Base-by-base conservation (phyloP, 495 filamentous ascomycete species). In the Neurospora cerealis region DNA sequence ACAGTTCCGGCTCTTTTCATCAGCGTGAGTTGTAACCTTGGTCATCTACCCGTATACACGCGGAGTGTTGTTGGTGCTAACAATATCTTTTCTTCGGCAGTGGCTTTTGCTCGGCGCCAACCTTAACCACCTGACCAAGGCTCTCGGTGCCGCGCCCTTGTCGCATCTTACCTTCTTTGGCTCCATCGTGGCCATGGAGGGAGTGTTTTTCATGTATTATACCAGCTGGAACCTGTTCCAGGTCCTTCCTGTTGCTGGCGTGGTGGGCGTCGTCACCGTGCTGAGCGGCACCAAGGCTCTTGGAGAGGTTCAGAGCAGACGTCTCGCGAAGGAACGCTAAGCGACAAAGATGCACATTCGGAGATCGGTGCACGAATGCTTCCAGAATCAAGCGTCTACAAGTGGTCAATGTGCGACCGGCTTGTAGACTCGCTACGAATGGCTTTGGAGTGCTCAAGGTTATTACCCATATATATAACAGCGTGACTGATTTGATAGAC, bases 151-250 rank as follows among this genome's bases (percentile, higher is more conserved):
- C 28, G 91, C 93, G 7, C 94, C 95, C 60, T 73, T 97, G 28
- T 88, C 93, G 10, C 94, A 98, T 79, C 84, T 88, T 48, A 78
- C 92, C 60, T 97, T 98, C 83, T 91, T 95, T 74, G 91, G 90
- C 48, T 96, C 93, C 10, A 89, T 99, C 74, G 42, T 97, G 36
- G 88, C 90, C 15, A 90, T 99, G 85, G 96, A 99, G 82, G 92
- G 88, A 9, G 89, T 97, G 76, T 98, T 98, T 84, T 94, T 94
- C 87, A 81, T 97, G 81, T 99, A 99, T 86, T 99, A 98, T 80
- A 92, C 88, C 39, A 91, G 84, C 76, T 98, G 95, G 96, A 97
- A 91, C 77, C 85, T 99, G 66, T 99, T 98, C 88, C 91, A 97
- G 85, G 88, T 88, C 37, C 87, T 99, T 46, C 94, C 94, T 11